phyloP scores from a whole-genome alignment of 139 green algal species.

The Picochlorum sp. region DNA sequence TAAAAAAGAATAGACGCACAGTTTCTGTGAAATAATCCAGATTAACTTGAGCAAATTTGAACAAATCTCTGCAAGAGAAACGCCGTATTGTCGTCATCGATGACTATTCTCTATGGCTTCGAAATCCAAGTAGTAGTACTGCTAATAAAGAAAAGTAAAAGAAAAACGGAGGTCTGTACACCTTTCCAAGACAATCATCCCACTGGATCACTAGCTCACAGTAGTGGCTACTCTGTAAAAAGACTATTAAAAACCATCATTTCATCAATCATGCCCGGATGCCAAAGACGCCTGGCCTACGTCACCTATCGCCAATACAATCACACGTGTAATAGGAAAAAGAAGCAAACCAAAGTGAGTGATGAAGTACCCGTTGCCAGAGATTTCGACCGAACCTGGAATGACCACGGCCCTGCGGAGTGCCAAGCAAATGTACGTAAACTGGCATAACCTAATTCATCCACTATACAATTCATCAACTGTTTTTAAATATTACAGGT shows the following conservation, averaged over 20 bases:
- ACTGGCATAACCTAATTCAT: neutral
- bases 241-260: too few species aligned
- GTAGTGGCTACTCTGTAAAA: too few species aligned
- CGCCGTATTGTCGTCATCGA: conserved; percentile 81
- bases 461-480: neutral
- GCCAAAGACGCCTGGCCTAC: too few species aligned
- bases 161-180: too few species aligned
- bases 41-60: conserved; percentile 96
- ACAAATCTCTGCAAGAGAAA: conserved; percentile 88
- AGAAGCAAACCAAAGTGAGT: too few species aligned
- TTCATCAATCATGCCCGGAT: too few species aligned
- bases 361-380: conserved; percentile 18
- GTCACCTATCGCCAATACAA: too few species aligned
- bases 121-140: too few species aligned
- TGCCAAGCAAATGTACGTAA: conserved; percentile 32
- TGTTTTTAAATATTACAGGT: conserved; percentile 23
- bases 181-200: too few species aligned
- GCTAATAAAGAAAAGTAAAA: too few species aligned
- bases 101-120: neutral
- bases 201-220: too few species aligned
- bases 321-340: too few species aligned
- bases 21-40: conserved; percentile 96
- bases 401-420: conserved; percentile 13
- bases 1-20: conserved; percentile 7
- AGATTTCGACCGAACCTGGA: conserved; percentile 17